Base-by-base conservation (phyloP, 352 stramenopile genomes). In the Sclerospora graminicola region DNA sequence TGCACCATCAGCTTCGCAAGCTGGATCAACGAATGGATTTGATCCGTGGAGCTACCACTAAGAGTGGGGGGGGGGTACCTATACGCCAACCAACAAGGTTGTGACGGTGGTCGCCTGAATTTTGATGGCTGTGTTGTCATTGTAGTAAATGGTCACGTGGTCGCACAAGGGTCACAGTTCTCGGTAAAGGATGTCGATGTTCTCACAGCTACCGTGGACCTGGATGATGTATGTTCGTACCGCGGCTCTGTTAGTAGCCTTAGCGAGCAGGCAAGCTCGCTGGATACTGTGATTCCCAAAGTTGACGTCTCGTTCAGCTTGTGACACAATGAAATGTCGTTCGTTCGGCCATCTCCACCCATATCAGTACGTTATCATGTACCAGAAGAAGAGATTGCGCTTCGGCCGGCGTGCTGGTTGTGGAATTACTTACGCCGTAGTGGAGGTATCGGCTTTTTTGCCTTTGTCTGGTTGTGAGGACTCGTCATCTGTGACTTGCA, bases 61-160 rank as follows among this genome's bases (percentile, higher is more conserved):
- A 98, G 66, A 96, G 89, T 61, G 96, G 96, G n/a, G 96, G 96
- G n/a, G n/a, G n/a, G 98, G 20, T 99, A 99, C 62, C 51, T 99
- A 13, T 99, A 99, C 60, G 78, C 94, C 13, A 99, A 99, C 57
- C 89, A 97, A 63, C 81, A 97, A 38, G 96, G 96, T 14, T 98
- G 95, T 49, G 96, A 99, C 53, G 96, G 96, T 21, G 90, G 89
- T 0, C 86, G 96, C 19, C 51, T 97, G 1, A 98, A 99, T 62
- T 99, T 94, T 62, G 96, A 99, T 60, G 96, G 96, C 14, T 98
- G 92, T 53, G 89, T 94, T 13, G 69, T 98, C 10, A 98, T 99
- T 65, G 92, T 97, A 8, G 84, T 95, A 26, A 99, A 99, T 56
- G 96, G 96, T 7, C 63, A 95, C 26, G 78, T 99, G 29, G 74